Evolutionary conservation across 768 basidiomycete species (phyloP).

Genomic region (Clitopilus passeckerianus): DNA sequence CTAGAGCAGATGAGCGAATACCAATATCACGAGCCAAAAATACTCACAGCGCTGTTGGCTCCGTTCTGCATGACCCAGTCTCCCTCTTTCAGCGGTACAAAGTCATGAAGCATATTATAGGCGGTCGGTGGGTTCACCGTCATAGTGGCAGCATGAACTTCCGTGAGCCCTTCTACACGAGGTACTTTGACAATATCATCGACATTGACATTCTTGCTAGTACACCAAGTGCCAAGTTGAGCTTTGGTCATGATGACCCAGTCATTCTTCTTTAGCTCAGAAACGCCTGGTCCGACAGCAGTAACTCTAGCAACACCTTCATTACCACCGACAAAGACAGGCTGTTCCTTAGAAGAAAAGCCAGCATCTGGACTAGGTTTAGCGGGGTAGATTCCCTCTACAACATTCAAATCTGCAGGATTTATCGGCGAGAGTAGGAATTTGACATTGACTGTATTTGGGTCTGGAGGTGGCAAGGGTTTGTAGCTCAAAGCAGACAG

Average conservation of each 20-base stretch:
- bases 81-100: slow-evolving; percentile 54
- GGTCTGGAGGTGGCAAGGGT: slow-evolving; percentile 43
- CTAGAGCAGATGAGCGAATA: slow-evolving; percentile 24
- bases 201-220: slow-evolving; percentile 45
- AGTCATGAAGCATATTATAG: slow-evolving; percentile 75
- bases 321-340: slow-evolving; percentile 66
- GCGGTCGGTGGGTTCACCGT: slow-evolving; percentile 86
- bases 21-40: neutral
- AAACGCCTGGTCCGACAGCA: slow-evolving; percentile 53
- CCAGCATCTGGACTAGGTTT: slow-evolving; percentile 41
- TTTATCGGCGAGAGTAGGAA: slow-evolving; percentile 74
- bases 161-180: slow-evolving; percentile 35
- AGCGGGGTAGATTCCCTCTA: slow-evolving; percentile 79
- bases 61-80: slow-evolving; percentile 88
- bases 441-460: slow-evolving; percentile 58
- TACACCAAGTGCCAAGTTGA: slow-evolving; percentile 76
- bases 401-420: slow-evolving; percentile 76
- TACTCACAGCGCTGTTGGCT: slow-evolving; percentile 72
- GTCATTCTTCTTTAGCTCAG: slow-evolving; percentile 47
- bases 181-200: slow-evolving; percentile 62
- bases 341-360: slow-evolving; percentile 24
- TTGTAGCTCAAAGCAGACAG: slow-evolving; percentile 50
- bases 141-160: slow-evolving; percentile 70
- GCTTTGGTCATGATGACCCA: slow-evolving; percentile 70
- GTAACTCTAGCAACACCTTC: slow-evolving; percentile 70